Evolutionary conservation across 1,284 basidiomycete species (phyloP).

Genomic region (Grifola frondosa): DNA sequence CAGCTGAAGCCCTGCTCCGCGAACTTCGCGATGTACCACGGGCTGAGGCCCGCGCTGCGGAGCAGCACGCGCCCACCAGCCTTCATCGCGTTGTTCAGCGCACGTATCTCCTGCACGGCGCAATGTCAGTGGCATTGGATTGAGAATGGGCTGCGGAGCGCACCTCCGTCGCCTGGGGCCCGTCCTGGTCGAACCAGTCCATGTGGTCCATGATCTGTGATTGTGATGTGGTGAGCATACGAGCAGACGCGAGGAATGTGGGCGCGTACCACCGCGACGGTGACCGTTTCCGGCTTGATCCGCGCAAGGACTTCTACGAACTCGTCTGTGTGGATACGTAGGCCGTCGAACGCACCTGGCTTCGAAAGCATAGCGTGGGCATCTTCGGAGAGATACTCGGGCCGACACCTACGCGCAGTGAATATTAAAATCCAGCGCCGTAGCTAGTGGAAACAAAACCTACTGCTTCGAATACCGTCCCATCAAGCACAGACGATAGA

Average conservation of each 20-base stretch:
- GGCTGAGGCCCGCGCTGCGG: conserved; percentile 19
- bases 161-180: conserved; percentile 14
- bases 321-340: conserved; percentile 22
- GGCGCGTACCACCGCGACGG: conserved; percentile 16
- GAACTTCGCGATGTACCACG: conserved; percentile 23
- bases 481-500: conserved; percentile 21
- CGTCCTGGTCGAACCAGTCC: conserved; percentile 23
- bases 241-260: background rate
- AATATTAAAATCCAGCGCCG: background rate
- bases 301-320: conserved; percentile 22
- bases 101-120: conserved; percentile 15
- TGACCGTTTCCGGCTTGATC: conserved; percentile 21
- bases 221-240: background rate
- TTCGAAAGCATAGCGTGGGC: conserved; percentile 15
- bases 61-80: conserved; percentile 21
- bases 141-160: background rate
- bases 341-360: conserved; percentile 20
- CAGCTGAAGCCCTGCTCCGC: conserved; percentile 19
- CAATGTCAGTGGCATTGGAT: background rate
- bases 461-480: conserved; percentile 18
- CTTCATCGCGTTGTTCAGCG: conserved; percentile 23
- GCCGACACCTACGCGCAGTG: conserved; percentile 10
- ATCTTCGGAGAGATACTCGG: conserved; percentile 17
- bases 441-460: background rate
- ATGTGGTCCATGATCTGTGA: conserved; percentile 24